Evolutionary conservation across 345 rosid species (phyloP), one percentile per base, ranked within the genome.

Genomic region (Pistacia vera): DNA sequence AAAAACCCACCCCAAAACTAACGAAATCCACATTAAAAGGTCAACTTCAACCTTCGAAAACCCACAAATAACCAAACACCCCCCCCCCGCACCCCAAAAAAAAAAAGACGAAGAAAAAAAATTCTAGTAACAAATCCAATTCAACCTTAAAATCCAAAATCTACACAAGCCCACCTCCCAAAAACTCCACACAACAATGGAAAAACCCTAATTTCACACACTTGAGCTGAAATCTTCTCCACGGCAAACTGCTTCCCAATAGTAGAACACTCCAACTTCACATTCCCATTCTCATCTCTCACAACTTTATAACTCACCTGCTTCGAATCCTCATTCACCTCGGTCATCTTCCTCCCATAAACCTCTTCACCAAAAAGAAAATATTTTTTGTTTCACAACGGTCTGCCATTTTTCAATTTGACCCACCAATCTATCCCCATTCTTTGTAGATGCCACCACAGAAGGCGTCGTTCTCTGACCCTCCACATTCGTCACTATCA

Each of bases 171-270:
- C 25, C 25, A 25, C 25, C 33, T 30, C 33, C 33, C 3, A 30
- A 30, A 30, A 30, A 30, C 33, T 2, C 33, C 33, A 2, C 2
- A 30, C 33, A 30, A 30, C 33, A 30, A 30, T 30, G 33, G 33
- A 2, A 30, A 30, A 30, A 30, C 33, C 33, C 33, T 30, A 30
- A 30, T 30, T 30, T 30, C 33, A 30, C 33, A 30, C 3, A 30
- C 99, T 97, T 96, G 99, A 75, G 98, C 98, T 5, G 99, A 96
- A 74, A 96, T 96, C 82, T 96, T 98, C 83, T 96, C 99, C 9
- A 97, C 95, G 0, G 98, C 97, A 70, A 94, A 96, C 59, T 89
- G 98, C 83, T 92, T 96, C 3, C 93, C 93, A 51, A 91, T 88
- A 0, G 97, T 95, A 44, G 99, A 98, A 61, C 97, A 96, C n/a